Percentiles rank a stretch among this genome's conserved stretches.
These are phyloP conservation scores for Lanmaoa rubissima DNA, from an alignment of 768 basidiomycete species.

Conservation along the genomic window DNA sequence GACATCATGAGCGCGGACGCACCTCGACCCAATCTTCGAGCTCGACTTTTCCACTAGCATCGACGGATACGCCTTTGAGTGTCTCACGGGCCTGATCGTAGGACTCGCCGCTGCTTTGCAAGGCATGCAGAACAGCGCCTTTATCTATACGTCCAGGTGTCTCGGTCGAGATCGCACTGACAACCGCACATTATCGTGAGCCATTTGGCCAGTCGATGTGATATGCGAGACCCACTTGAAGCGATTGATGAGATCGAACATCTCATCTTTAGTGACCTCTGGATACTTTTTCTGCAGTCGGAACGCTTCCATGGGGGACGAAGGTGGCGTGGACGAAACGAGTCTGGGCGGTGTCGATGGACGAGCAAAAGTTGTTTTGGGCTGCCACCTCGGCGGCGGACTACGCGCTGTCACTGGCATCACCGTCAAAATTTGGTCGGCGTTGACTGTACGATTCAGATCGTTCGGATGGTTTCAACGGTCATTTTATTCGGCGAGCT, in stretches of 20 bases:
- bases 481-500: background rate
- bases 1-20: slow-evolving; percentile 27
- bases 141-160: slow-evolving; percentile 84
- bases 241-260: slow-evolving; percentile 89
- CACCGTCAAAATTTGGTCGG: background rate
- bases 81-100: slow-evolving; percentile 90
- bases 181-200: background rate
- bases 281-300: slow-evolving; percentile 91
- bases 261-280: slow-evolving; percentile 87
- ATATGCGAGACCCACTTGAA: slow-evolving; percentile 76
- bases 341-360: slow-evolving; percentile 11
- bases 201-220: background rate
- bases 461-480: background rate
- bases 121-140: slow-evolving; percentile 69
- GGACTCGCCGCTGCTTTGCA: slow-evolving; percentile 80
- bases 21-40: slow-evolving; percentile 99
- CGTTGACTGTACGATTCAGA: background rate
- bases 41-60: slow-evolving; percentile 94
- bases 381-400: slow-evolving; percentile 14
- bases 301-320: slow-evolving; percentile 67
- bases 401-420: slow-evolving; percentile 6
- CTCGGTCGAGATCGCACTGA: slow-evolving; percentile 72
- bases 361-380: slow-evolving; percentile 4
- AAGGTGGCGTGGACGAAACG: slow-evolving; percentile 16
- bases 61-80: slow-evolving; percentile 89